A percentile compares a stretch with the other conserved stretches of the same genome.
Evolutionary conservation across 1,284 basidiomycete species (phyloP).

Genomic region (Somion occarium): DNA sequence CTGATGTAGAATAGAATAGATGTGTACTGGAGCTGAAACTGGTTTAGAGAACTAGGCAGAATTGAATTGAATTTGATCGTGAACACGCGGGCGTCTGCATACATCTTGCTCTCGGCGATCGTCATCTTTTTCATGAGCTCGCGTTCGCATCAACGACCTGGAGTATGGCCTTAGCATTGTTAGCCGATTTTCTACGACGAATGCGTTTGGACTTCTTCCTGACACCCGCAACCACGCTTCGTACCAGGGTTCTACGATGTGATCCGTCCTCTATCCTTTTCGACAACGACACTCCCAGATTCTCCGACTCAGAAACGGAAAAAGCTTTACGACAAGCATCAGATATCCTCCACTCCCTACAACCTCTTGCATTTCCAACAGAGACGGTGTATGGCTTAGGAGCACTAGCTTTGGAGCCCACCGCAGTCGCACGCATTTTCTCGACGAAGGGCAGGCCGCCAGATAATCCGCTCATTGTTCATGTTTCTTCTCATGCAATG

Average conservation of each 20-base stretch:
- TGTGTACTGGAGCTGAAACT: too few species aligned
- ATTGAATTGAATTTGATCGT: too few species aligned
- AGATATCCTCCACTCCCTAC: constrained; percentile 17
- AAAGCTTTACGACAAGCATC: constrained; percentile 23
- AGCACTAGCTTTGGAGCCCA: constrained; percentile 70
- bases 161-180: background rate
- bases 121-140: too few species aligned
- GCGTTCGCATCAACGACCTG: too few species aligned
- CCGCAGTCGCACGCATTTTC: constrained; percentile 78
- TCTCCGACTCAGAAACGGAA: constrained; percentile 19
- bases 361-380: constrained; percentile 85
- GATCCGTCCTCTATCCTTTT: constrained; percentile 24
- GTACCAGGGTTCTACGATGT: constrained; percentile 23
- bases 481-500: constrained; percentile 87
- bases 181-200: background rate
- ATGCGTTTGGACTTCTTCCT: background rate
- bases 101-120: too few species aligned
- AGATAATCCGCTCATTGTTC: constrained; percentile 98
- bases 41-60: too few species aligned
- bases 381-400: constrained; percentile 99
- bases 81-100: too few species aligned
- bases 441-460: constrained; percentile 87
- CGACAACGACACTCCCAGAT: constrained; percentile 14
- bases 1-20: too few species aligned
- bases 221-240: constrained; percentile 14